Conservation (phyloP, 441 rosid species). For the Gossypium aridum region DNA sequence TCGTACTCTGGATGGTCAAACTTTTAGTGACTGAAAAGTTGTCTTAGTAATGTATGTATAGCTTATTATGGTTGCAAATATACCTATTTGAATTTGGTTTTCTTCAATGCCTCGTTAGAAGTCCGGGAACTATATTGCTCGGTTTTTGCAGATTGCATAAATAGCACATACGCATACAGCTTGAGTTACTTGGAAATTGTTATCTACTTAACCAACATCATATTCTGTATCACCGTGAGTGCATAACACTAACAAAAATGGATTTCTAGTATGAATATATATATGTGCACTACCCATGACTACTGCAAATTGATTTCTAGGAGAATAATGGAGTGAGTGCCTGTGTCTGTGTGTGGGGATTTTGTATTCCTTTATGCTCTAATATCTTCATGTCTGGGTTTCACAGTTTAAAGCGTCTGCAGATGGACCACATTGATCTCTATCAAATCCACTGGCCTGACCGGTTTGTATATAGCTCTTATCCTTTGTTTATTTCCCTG, state of each 20-base stretch:
- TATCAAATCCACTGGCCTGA: slow-evolving; percentile 73
- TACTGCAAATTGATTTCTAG: not conserved
- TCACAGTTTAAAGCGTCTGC: slow-evolving; percentile 43
- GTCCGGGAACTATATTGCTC: not conserved
- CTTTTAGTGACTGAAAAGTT: not conserved
- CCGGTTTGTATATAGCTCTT: slow-evolving; percentile 55
- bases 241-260: not conserved
- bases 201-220: not conserved
- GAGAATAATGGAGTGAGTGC: not conserved
- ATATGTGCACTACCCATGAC: not conserved
- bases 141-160: not conserved
- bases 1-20: not conserved
- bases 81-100: not conserved
- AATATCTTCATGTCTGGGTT: slow-evolving; percentile 10
- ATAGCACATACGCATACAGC: not conserved
- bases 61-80: not conserved
- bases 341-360: not conserved
- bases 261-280: not conserved
- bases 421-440: slow-evolving; percentile 51
- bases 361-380: not conserved
- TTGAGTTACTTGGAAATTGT: not conserved
- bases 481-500: slow-evolving; percentile 8
- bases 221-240: slow-evolving; percentile 7
- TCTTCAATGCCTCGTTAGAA: not conserved
- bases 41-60: not conserved